These are phyloP conservation scores for Closterium sp. DNA, from an alignment of 139 green algal species.

Conservation along the genomic window DNA sequence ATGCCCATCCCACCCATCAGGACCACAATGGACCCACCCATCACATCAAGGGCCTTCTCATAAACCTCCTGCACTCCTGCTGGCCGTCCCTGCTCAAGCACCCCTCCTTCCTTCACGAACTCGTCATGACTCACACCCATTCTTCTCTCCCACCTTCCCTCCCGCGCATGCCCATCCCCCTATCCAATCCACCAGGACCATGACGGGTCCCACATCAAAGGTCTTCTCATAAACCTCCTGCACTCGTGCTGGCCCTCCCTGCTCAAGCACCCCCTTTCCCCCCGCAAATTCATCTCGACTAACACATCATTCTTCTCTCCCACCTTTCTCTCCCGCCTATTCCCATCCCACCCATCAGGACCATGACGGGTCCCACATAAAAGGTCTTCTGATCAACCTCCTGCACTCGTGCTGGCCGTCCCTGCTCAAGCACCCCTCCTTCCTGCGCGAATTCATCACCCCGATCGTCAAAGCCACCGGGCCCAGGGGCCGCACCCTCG, in stretches of 20 bases:
- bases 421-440: slow-evolving; percentile 85
- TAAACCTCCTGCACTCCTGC: slow-evolving; percentile 99
- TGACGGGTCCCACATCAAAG: slow-evolving; percentile 98
- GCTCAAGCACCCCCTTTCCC: slow-evolving; percentile 72
- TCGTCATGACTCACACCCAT: slow-evolving; percentile 90
- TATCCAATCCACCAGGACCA: slow-evolving; percentile 52
- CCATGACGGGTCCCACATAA: slow-evolving; percentile 99
- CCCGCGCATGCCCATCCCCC: not conserved
- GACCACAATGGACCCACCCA: slow-evolving; percentile 96
- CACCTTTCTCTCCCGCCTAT: not conserved
- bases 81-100: slow-evolving; percentile 94
- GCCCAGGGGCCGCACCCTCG: slow-evolving; percentile 53
- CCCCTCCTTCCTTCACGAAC: slow-evolving; percentile 88
- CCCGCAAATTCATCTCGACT: slow-evolving; percentile 39
- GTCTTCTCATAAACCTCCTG: slow-evolving; percentile 99
- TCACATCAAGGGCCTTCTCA: slow-evolving; percentile 99
- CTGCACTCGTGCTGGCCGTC: slow-evolving; percentile 96
- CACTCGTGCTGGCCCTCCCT: slow-evolving; percentile 95
- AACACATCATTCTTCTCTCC: slow-evolving; percentile 34
- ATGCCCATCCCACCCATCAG: slow-evolving; percentile 12
- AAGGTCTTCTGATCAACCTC: slow-evolving; percentile 99
- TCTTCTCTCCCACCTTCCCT: slow-evolving; percentile 96
- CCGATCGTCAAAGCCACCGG: slow-evolving; percentile 89
- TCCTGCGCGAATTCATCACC: slow-evolving; percentile 99
- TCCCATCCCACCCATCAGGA: slow-evolving; percentile 60